Base-by-base conservation (phyloP, 257 asterid species). In the Ehretia macrophylla region DNA sequence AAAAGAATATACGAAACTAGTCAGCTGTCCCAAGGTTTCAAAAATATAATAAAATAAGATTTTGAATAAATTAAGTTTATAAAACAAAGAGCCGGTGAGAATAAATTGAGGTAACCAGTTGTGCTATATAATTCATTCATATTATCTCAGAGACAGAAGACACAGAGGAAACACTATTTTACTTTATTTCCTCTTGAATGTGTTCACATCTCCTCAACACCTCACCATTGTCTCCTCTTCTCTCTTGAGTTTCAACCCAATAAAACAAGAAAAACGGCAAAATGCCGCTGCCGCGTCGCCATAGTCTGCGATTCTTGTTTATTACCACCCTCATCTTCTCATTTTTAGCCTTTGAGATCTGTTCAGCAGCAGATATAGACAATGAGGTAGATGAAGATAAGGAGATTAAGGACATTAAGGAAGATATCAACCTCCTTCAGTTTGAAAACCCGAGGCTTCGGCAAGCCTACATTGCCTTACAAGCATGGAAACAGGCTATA, bases 401-500 rank as follows among this genome's bases (percentile, higher is more conserved):
- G n/a, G 79, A 49, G 17, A 32, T 61, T 4, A 49, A 66, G 40
- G 47, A 27, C 42, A 68, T 68, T 42, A 62, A 23, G 3, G 44
- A 49, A 10, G 75, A 68, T 48, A 57, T 55, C 17, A 48, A 58
- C 11, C 68, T 32, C 23, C 58, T 78, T 17, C 65, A 44, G 1
- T 85, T 85, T 23, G 85, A 82, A 13, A 85, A 80, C 72, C 78
- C 74, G 6, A 79, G 67, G 14, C 83, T 81, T 51, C 72, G 68
- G 8, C 76, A 73, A 64, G 84, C 92, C 53, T 86, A 83, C 77
- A 67, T 76, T 51, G 93, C 93, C 5, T 63, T 86, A 4, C 95
- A 81, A 16, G 71, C 88, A 14, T 86, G 95, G 95, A 86, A 81
- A 49, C 64, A 38, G 0, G 89, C 89, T 20, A 83, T 86, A 17